Base-by-base conservation (phyloP, 371 early-diverging fungal species). In the Mucor velutinosus region DNA sequence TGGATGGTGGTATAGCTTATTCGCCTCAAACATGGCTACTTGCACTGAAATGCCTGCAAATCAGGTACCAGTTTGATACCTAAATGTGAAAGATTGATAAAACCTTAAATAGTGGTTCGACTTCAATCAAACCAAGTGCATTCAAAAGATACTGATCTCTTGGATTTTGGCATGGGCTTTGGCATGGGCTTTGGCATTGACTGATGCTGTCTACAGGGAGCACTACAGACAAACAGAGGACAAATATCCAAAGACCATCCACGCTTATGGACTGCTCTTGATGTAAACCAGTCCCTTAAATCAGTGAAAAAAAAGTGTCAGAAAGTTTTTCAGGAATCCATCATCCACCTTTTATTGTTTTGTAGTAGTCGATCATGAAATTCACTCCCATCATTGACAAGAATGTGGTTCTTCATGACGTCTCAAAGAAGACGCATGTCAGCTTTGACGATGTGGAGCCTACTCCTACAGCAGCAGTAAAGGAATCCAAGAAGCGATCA, bases 381-480 rank as follows among this genome's bases (percentile, higher is more conserved):
- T 77, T 77, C 30, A 75, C 73, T 43, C 77, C 77, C 27, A 77
- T 58, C 12, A 59, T 67, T n/a, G 72, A 70, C 12, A 79, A 75
- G 63, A 55, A 71, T 19, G 62, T 49, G 5, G 49, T 58, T 27
- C 58, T 74, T 3, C 67, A 75, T 33, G 79, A 80, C 56, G 57
- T 68, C 2, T 43, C 73, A 1, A 72, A 67, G 23, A 83, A 83
- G 56, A 15, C 70, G 7, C 83, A 83, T 58, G 70, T 83, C 30
- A 78, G 70, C 8, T 83, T 83, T 59, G 79, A 76, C 45, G 27
- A 53, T 14, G 23, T 53, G 8, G 71, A 74, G 10, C 58, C 63
- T 10, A 60, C 57, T 6, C 43, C 33, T 10, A 7, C 37, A 35
- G 1, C 37, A 35, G 56, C 60, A 33, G n/a, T 7, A 14, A 53